Percentiles rank a stretch among this genome's conserved stretches.
Conservation (phyloP, 805 yeast species). For the Wickerhamomyces alni region DNA sequence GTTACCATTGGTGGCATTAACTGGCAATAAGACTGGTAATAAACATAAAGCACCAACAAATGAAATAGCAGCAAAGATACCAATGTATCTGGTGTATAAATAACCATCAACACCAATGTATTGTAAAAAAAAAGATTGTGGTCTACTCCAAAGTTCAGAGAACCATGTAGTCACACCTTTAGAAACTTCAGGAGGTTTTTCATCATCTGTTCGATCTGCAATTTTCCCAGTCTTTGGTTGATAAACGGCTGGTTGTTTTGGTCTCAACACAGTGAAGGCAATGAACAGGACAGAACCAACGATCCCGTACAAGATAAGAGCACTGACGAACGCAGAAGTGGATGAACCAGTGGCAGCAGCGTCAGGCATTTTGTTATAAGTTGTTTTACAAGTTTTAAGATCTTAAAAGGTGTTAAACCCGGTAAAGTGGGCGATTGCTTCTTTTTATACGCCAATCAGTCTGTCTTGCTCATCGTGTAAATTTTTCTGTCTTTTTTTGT, state of each 20-base stretch:
- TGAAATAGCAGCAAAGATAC: constrained; percentile 47
- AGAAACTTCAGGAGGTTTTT: constrained; percentile 18
- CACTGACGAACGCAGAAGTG: constrained; percentile 69
- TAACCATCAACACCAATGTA: constrained; percentile 74
- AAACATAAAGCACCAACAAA: constrained; percentile 46
- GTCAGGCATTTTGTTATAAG: constrained; percentile 10
- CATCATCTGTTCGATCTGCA: constrained; percentile 45
- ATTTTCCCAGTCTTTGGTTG: constrained; percentile 64
- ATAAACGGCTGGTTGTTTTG: constrained; percentile 64
- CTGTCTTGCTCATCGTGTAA: too few relatives aligned
- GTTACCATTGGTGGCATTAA: constrained; percentile 55
- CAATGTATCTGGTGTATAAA: constrained; percentile 61
- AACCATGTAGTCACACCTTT: constrained; percentile 60
- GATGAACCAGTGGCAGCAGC: constrained; percentile 39
- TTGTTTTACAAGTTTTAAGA: too few relatives aligned
- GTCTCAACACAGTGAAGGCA: constrained; percentile 57
- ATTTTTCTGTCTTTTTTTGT: too few relatives aligned
- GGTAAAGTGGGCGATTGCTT: too few relatives aligned
- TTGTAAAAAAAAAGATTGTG: constrained; percentile 60
- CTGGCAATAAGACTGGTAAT: constrained; percentile 60
- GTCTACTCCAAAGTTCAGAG: constrained; percentile 40
- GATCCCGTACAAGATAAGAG: constrained; percentile 64
- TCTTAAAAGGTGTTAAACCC: too few relatives aligned
- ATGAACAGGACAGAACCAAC: constrained; percentile 52
- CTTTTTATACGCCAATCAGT: too few relatives aligned